A percentile compares a stretch with the other conserved stretches of the same genome.
Evolutionary conservation across 352 stramenopile genomes (phyloP).

Genomic region (Phytophthora sp.): DNA sequence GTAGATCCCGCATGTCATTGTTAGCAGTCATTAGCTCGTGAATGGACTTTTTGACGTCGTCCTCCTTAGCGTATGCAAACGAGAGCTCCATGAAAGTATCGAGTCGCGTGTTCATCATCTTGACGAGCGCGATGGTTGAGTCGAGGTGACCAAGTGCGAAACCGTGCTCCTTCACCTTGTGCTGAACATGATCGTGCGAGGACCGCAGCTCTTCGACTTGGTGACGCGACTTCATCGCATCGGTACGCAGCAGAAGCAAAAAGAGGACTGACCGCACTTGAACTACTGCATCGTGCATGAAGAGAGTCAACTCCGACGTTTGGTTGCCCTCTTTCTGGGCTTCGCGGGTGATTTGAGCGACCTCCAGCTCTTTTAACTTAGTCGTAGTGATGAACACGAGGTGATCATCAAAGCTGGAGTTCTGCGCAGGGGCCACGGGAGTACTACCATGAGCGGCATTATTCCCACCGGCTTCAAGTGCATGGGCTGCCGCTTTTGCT

Average conservation of each 20-base stretch:
- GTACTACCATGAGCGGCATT: conserved; percentile 8
- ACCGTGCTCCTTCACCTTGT: conserved; percentile 46
- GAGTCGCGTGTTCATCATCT: conserved; percentile 65
- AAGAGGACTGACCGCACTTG: conserved; percentile 64
- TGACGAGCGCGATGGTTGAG: conserved; percentile 60
- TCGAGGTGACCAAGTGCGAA: conserved; percentile 61
- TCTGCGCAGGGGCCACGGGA: conserved; percentile 1
- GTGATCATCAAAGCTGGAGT: conserved; percentile 48
- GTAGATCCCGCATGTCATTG: conserved; percentile 47
- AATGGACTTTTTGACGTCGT: conserved; percentile 76
- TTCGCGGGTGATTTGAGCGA: conserved; percentile 26
- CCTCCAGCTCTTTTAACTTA: conserved; percentile 45
- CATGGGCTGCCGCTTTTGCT: conserved; percentile 26
- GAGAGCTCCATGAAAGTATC: conserved; percentile 73
- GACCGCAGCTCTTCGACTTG: conserved; percentile 43
- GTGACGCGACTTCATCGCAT: conserved; percentile 46
- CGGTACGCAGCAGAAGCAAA: conserved; percentile 49
- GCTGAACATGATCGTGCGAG: conserved; percentile 37
- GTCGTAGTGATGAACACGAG: conserved; percentile 45
- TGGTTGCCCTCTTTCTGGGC: conserved; percentile 26
- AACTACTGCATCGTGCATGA: conserved; percentile 58
- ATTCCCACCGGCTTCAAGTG: conserved; percentile 10
- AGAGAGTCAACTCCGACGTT: conserved; percentile 31
- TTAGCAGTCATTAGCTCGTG: conserved; percentile 62
- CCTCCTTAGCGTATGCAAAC: conserved; percentile 73